Percentiles rank a stretch among this genome's conserved stretches.
Conservation (phyloP, 2,329 filamentous ascomycete genomes). For the Cladophialophora bantiana region DNA sequence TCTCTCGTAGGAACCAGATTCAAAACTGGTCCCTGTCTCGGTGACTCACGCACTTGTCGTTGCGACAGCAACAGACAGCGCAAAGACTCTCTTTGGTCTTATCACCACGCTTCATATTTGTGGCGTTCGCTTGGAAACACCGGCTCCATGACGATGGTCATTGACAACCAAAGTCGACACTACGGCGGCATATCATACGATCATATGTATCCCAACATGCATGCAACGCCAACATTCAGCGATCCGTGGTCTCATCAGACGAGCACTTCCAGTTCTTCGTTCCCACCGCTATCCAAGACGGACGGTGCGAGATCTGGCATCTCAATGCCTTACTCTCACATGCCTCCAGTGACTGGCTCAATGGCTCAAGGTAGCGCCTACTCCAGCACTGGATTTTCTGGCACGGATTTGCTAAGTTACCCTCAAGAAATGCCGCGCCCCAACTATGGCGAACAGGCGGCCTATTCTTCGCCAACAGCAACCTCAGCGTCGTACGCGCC, state of each 20-base stretch:
- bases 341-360: conserved; percentile 76
- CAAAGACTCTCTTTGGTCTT: neutral
- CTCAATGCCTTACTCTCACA: conserved; percentile 73
- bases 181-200: conserved; percentile 80
- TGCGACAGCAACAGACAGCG: conserved; percentile 1
- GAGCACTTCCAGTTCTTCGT: conserved; percentile 62
- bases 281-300: conserved; percentile 66
- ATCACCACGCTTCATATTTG: neutral
- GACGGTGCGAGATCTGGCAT: conserved; percentile 66
- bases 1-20: conserved; percentile 25
- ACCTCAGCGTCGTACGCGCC: conserved; percentile 71
- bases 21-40: conserved; percentile 13
- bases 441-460: conserved; percentile 75
- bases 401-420: conserved; percentile 71
- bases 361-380: conserved; percentile 73
- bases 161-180: conserved; percentile 85
- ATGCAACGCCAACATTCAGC: conserved; percentile 75
- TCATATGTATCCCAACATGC: conserved; percentile 72
- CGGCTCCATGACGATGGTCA: conserved; percentile 83
- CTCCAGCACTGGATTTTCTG: conserved; percentile 66
- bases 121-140: conserved; percentile 19
- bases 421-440: conserved; percentile 80
- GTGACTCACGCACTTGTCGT: conserved; percentile 8
- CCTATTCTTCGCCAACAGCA: conserved; percentile 73
- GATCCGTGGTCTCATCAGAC: conserved; percentile 80